Conservation (phyloP, 2,329 filamentous ascomycete species). For the Orbilia javanica region DNA sequence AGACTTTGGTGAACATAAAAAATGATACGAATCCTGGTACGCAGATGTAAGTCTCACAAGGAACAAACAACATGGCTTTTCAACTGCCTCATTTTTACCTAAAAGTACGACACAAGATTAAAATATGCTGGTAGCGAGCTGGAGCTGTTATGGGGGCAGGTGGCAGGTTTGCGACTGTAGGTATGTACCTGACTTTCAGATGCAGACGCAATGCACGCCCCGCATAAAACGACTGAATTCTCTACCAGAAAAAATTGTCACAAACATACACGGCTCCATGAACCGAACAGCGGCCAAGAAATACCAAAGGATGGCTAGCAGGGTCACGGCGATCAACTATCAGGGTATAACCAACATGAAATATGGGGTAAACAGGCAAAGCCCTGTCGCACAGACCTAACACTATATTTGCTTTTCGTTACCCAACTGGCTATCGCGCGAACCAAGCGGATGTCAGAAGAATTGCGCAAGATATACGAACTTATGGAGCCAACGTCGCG, state of each 20-base stretch:
- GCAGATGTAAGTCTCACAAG: conserved; percentile 22
- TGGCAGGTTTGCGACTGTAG: conserved; percentile 19
- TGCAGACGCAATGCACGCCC: conserved; percentile 44
- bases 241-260: conserved; percentile 13
- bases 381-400: conserved; percentile 45
- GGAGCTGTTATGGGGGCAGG: conserved; percentile 23
- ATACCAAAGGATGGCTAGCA: conserved; percentile 37
- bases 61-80: conserved; percentile 33
- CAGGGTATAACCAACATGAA: conserved; percentile 47
- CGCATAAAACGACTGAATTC: conserved; percentile 25
- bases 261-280: conserved; percentile 35
- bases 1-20: conserved; percentile 37
- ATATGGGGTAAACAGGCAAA: conserved; percentile 43
- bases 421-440: conserved; percentile 19
- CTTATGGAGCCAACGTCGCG: not conserved
- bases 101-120: conserved; percentile 44
- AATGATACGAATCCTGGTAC: conserved; percentile 30
- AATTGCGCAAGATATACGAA: conserved; percentile 49
- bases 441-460: conserved; percentile 39
- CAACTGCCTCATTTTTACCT: conserved; percentile 39
- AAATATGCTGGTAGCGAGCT: conserved; percentile 56
- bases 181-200: conserved; percentile 38
- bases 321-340: conserved; percentile 34
- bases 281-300: conserved; percentile 50
- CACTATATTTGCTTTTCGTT: conserved; percentile 53